Base-by-base conservation (phyloP, 2,329 filamentous ascomycete species). In the Aspergillus pseudoviridinutans region DNA sequence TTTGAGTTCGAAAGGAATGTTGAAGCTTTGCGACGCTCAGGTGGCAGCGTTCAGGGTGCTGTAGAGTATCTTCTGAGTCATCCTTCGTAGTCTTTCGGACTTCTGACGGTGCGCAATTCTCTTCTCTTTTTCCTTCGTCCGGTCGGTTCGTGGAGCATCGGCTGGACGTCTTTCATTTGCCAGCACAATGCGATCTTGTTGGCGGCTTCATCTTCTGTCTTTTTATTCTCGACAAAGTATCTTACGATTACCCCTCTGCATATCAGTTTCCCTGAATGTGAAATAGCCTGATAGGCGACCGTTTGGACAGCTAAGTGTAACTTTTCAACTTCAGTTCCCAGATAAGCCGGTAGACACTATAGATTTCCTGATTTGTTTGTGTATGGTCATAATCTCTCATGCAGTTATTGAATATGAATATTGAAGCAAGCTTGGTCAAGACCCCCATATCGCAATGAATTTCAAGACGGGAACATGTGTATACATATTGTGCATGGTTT, bases 1-100 rank as follows among this genome's bases (percentile, higher is more conserved):
- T 96, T 87, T 72, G 92, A 99, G 71, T 99, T 97, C 70, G 93
- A 99, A 53, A 81, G 90, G 65, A 99, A 99, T 66, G 86, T 99
- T 32, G 87, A 89, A 56, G 94, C 94, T 4, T 78, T 99, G 68
- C 84, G 93, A 74, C 84, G 93, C 68, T 91, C 90, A 59, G 94
- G 94, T 8, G 94, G 94, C 10, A 97, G 90, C 72, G 94, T 97
- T 44, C 92, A 97, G 73, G 94, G 93, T 10, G 94, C 75, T 2
- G 69, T 77, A 52, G 74, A 77, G 51, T 76, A 76, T 63, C 64
- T 77, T 4, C 63, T 77, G 51, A 74, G 64, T 61, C 66, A 71
- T 58, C 63, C 66, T 32, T 75, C 65, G 58, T 72, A 55, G 65
- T 27, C 14, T 12, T 22, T 29, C 9, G 38, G 24, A 25, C 35